Conservation (phyloP, 768 basidiomycete species). For the Chalciporus piperatus region DNA sequence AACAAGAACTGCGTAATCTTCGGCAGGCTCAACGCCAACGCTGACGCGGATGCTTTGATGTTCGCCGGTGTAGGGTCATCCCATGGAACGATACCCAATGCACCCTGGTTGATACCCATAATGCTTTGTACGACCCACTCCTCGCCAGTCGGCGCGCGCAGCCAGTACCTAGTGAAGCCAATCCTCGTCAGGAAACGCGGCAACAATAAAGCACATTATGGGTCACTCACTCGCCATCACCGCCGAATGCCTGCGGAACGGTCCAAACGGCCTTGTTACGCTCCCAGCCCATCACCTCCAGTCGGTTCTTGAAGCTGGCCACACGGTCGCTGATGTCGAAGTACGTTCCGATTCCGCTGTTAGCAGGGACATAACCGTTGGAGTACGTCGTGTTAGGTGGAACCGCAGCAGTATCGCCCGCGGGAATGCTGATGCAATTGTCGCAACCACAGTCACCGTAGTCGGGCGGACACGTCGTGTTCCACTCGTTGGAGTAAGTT, state of each 20-base stretch:
- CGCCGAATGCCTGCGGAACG: conserved; percentile 77
- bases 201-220: neutral
- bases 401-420: conserved; percentile 40
- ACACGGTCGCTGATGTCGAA: conserved; percentile 67
- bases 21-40: conserved; percentile 44
- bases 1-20: conserved; percentile 48
- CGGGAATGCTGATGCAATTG: conserved; percentile 44
- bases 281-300: conserved; percentile 66
- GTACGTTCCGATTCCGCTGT: conserved; percentile 39
- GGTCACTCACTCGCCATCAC: conserved; percentile 31
- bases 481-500: conserved; percentile 59
- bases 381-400: conserved; percentile 25
- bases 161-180: conserved; percentile 49
- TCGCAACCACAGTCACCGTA: conserved; percentile 78
- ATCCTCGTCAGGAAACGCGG: conserved; percentile 18
- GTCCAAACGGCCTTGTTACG: conserved; percentile 71
- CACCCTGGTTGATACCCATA: conserved; percentile 70
- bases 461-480: conserved; percentile 58
- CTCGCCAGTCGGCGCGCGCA: conserved; percentile 59
- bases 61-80: conserved; percentile 50
- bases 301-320: conserved; percentile 58
- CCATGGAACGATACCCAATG: conserved; percentile 50
- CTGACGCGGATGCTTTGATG: conserved; percentile 52
- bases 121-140: conserved; percentile 68
- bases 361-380: conserved; percentile 21